Evolutionary conservation across 2,329 filamentous ascomycete genomes (phyloP).

Genomic region (Rosellinia necatrix): DNA sequence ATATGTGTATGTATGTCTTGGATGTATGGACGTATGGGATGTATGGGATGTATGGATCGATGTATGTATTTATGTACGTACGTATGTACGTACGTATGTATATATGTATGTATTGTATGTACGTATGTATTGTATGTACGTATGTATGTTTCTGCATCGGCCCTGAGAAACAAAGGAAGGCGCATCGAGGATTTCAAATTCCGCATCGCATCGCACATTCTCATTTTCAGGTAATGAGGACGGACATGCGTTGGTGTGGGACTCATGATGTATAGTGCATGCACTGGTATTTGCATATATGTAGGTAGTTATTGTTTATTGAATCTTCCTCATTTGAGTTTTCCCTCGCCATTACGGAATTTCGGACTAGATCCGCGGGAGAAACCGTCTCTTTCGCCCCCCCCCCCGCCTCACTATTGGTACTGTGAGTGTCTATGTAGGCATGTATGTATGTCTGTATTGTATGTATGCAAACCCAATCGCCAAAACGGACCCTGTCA

Average conservation of each 20-base stretch:
- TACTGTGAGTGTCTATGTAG: neutral
- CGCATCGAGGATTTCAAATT: constrained; percentile 3
- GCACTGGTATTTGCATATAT: too few species aligned
- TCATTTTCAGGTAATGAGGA: neutral
- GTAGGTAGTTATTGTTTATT: too few species aligned
- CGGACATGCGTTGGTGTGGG: neutral
- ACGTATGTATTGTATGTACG: too few species aligned
- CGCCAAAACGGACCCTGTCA: neutral
- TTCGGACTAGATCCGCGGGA: constrained; percentile 14
- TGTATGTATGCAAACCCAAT: neutral
- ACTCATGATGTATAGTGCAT: too few species aligned
- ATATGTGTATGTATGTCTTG: too few species aligned
- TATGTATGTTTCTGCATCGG: too few species aligned
- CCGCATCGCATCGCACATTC: neutral
- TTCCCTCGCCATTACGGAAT: constrained; percentile 19
- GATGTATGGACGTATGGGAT: too few species aligned
- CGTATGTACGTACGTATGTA: too few species aligned
- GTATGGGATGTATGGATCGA: too few species aligned
- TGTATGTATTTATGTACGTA: too few species aligned
- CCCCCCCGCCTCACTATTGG: constrained; percentile 12
- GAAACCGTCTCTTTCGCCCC: neutral
- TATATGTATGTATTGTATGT: too few species aligned
- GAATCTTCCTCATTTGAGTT: constrained; percentile 4
- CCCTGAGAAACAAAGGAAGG: neutral
- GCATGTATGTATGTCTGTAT: neutral